Evolutionary conservation across 495 filamentous ascomycete genomes (phyloP).

Genomic region (Podospora australis): DNA sequence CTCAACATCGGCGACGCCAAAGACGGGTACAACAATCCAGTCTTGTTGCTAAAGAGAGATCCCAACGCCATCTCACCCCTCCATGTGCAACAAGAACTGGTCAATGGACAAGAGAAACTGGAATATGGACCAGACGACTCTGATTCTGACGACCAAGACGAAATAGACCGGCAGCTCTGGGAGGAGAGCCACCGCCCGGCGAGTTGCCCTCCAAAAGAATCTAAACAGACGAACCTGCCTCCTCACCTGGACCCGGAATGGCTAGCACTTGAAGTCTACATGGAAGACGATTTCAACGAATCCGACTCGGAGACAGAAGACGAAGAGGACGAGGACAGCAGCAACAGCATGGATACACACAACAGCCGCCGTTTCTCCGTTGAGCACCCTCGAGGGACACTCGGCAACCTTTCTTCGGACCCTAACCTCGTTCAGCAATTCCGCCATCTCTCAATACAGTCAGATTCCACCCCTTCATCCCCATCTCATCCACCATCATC

Average conservation of each 20-base stretch:
- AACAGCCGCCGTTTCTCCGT: no score
- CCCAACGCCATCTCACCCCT: conserved; percentile 65
- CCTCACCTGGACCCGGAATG: conserved; percentile 84
- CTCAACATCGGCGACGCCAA: conserved; percentile 78
- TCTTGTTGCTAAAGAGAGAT: conserved; percentile 83
- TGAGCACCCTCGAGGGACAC: no score
- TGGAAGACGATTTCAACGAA: conserved; percentile 38
- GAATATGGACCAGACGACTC: conserved; percentile 6
- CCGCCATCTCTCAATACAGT: conserved; percentile 32
- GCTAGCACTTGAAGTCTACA: conserved; percentile 89
- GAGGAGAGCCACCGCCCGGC: conserved; percentile 32
- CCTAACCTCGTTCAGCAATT: conserved; percentile 35
- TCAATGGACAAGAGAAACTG: conserved; percentile 20
- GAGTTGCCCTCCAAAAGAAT: background rate
- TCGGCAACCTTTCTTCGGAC: conserved; percentile 34
- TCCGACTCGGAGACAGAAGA: conserved; percentile 23
- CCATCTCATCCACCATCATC: no score
- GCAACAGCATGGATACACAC: background rate
- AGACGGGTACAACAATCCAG: conserved; percentile 72
- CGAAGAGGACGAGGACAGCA: conserved; percentile 13
- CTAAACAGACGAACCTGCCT: conserved; percentile 60
- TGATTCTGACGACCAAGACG: conserved; percentile 46
- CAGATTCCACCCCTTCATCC: conserved; percentile 20
- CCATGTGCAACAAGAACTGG: conserved; percentile 8
- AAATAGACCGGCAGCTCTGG: conserved; percentile 62